Evolutionary conservation across 2,329 filamentous ascomycete genomes (phyloP), one percentile per base, ranked within the genome.

Genomic region (Elsinoe perseae): DNA sequence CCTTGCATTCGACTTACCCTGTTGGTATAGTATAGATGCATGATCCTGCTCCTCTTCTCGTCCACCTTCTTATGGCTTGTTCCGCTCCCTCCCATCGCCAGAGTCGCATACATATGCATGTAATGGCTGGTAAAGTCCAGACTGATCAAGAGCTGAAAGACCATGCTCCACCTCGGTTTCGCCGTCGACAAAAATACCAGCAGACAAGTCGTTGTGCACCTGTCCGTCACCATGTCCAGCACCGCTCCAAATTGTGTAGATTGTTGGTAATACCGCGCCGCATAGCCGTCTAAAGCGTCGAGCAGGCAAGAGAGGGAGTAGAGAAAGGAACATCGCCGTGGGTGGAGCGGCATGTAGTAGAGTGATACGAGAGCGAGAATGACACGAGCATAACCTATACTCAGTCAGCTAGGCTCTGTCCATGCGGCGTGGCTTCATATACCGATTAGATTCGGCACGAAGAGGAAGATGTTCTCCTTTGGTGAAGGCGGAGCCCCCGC

Each of bases 331-430:
- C 92, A 97, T 34, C 91, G 95, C 66, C 92, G 86, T n/a, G 92
- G 92, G 72, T 98, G 93, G 55, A 97, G 82, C 53, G 93, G 92
- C 93, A 98, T 98, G 77, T 96, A 98, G 77, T 97, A 95, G 63
- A 98, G 84, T 25, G 93, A 96, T 48, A 87, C 89, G 66, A 96
- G 76, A 64, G 91, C 90, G 63, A 79, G 74, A 50, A 79, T 68
- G 63, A 79, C 71, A 56, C 76, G 75, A 46, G 68, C 69, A 66
- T 78, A 78, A 60, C 76, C 76, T 78, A 58, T 16, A 27, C 6
- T 25, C n/a, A 18, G 20, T 43, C 9, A 18, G 50, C 53, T 27
- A 36, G 42, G 3, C 4, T 14, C 14, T 10, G 16, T 4, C 23
- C 32, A 28, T 44, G 2, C 60, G n/a, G 23, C 42, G 36, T 16